Evolutionary conservation across 495 filamentous ascomycete genomes (phyloP).

Genomic region (Cenococcum geophilum): DNA sequence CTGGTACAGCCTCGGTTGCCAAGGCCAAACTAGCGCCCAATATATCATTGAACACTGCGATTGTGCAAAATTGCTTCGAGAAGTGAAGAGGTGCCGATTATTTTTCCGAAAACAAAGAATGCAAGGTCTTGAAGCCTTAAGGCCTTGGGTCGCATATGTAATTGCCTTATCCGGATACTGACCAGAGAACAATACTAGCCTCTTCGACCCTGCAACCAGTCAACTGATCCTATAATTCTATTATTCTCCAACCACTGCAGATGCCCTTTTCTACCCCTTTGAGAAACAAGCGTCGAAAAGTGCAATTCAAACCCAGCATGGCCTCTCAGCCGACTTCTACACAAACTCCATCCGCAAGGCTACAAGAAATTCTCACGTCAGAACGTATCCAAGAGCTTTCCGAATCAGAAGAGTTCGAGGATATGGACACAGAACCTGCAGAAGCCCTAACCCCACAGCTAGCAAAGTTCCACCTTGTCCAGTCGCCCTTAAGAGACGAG

Average conservation of each 20-base stretch:
- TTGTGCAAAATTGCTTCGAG: not conserved
- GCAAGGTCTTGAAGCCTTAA: too few relatives aligned
- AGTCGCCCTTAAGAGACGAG: slow-evolving; percentile 56
- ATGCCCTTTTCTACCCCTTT: slow-evolving; percentile 23
- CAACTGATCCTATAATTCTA: slow-evolving; percentile 7
- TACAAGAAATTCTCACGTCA: slow-evolving; percentile 11
- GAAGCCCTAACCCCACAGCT: slow-evolving; percentile 41
- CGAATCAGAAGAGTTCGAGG: slow-evolving; percentile 20
- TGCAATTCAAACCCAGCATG: slow-evolving; percentile 7
- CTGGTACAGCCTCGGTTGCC: not conserved
- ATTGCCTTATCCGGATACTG: not conserved
- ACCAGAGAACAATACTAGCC: slow-evolving; percentile 28
- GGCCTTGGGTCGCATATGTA: not conserved
- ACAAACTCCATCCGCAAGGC: slow-evolving; percentile 13
- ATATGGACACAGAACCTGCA: slow-evolving; percentile 23
- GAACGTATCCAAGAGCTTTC: slow-evolving; percentile 21
- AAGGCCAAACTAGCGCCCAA: not conserved
- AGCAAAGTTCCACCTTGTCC: slow-evolving; percentile 48
- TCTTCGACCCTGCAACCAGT: slow-evolving; percentile 1
- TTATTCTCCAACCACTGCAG: slow-evolving; percentile 21
- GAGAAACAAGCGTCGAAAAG: slow-evolving; percentile 10
- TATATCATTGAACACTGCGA: not conserved
- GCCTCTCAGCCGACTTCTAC: not conserved
- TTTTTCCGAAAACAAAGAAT: not conserved
- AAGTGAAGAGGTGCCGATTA: not conserved